Evolutionary conservation across 176 grass and related monocot genomes (phyloP).

Genomic region (Aegilops longissima): DNA sequence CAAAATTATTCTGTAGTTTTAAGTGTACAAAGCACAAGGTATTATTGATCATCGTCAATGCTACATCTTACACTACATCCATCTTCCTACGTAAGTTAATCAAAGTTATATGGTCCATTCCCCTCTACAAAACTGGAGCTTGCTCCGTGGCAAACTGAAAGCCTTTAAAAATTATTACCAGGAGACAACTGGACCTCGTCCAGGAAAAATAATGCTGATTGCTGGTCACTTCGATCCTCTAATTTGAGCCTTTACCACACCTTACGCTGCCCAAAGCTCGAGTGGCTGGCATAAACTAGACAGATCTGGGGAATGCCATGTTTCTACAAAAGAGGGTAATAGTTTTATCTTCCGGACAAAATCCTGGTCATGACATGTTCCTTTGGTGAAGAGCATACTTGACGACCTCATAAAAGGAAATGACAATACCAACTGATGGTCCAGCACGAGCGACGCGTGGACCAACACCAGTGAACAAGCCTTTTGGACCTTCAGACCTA

Average conservation of each 20-base stretch:
- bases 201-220: slow-evolving; percentile 12
- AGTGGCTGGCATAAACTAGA: neutral
- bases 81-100: slow-evolving; percentile 37
- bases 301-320: neutral
- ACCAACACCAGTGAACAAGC: slow-evolving; percentile 78
- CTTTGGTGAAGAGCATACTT: slow-evolving; percentile 77
- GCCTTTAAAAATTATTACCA: neutral
- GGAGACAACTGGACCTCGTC: neutral
- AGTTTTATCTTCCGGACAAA: neutral
- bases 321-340: neutral
- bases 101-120: slow-evolving; percentile 29
- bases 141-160: slow-evolving; percentile 24
- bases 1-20: slow-evolving; percentile 4
- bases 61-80: slow-evolving; percentile 34
- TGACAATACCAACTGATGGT: slow-evolving; percentile 90
- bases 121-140: slow-evolving; percentile 36
- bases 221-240: slow-evolving; percentile 16
- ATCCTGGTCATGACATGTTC: slow-evolving; percentile 29
- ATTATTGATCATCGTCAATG: slow-evolving; percentile 23
- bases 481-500: slow-evolving; percentile 75
- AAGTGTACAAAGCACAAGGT: neutral
- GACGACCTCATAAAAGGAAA: slow-evolving; percentile 93
- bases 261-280: neutral
- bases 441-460: slow-evolving; percentile 89
- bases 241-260: neutral